Base-by-base conservation (phyloP, 495 filamentous ascomycete genomes). In the Gamarada debralockiae region DNA sequence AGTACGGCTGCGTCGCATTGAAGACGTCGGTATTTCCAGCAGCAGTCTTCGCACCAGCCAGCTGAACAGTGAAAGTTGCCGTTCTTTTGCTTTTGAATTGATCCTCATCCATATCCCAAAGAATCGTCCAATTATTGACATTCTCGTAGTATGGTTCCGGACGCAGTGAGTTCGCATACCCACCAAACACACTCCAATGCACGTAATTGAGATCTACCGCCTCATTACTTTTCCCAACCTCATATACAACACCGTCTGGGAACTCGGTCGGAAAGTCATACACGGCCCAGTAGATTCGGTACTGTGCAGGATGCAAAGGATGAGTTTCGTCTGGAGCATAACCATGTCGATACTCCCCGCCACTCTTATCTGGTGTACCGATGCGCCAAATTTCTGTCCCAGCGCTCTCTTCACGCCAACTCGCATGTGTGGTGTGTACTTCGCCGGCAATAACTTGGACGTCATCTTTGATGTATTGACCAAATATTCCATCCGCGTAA, bases 401-500 rank as follows among this genome's bases (percentile, higher is more conserved):
- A 1, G 73, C 67, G 5, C 64, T 70, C 49, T 81, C 77, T 23
- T 74, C 63, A 15, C 58, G 55, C 79, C 79, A 82, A 8, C 47
- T 64, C 0, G 63, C 69, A 5, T 56, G 55, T 3, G 65, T 50
- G 2, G 61, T 63, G 1, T 61, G 67, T 22, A 59, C 57, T 37
- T 68, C 61, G 15, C 69, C 68, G 8, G 67, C 61, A 2, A 53
- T 50, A 13, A 81, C 64, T 2, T 52, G 48, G 21, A 80, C 55
- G 5, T 64, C 67, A 31, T 79, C 75, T 20, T 71, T 63, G 1
- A 68, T 58, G 47, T 69, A 79, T 48, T 81, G 68, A 2, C 79
- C 78, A 33, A 82, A 84, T 22, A 82, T 69, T 0, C 71, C 75
- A 18, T 79, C 72, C 3, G 78, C 79, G 37, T 81, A 82, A 31